Evolutionary conservation across 1,139 yeast species (phyloP).

Genomic region (Diutina pseudorugosa): DNA sequence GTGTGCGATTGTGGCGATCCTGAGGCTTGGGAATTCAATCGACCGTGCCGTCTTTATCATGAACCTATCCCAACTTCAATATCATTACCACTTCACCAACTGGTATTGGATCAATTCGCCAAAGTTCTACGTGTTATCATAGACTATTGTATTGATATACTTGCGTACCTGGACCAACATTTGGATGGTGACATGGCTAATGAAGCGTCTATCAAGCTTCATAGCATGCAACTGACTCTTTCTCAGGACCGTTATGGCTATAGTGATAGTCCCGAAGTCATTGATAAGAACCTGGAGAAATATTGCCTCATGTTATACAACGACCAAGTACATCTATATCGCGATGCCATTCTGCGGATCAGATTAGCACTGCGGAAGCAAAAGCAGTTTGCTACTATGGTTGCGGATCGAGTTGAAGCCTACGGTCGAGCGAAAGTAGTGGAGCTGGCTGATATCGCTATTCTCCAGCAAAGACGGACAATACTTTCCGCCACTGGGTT

Average conservation of each 20-base stretch:
- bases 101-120: constrained; percentile 21
- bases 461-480: constrained; percentile 41
- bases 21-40: constrained; percentile 39
- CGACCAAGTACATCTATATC: constrained; percentile 64
- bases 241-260: constrained; percentile 22
- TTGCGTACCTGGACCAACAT: constrained; percentile 12
- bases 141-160: constrained; percentile 70
- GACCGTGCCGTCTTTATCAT: constrained; percentile 17
- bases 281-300: constrained; percentile 21
- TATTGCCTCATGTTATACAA: constrained; percentile 59
- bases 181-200: not conserved
- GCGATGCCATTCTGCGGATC: constrained; percentile 63
- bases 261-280: constrained; percentile 23
- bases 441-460: constrained; percentile 38
- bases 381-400: constrained; percentile 61
- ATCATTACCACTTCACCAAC: constrained; percentile 22
- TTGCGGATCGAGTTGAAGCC: constrained; percentile 48
- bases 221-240: constrained; percentile 9
- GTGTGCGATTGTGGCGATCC: constrained; percentile 64
- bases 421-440: constrained; percentile 63
- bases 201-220: not conserved
- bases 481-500: constrained; percentile 49
- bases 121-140: constrained; percentile 42
- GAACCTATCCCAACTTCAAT: constrained; percentile 11
- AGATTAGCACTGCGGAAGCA: constrained; percentile 53